These are phyloP conservation scores for Malania oleifera DNA, from an alignment of 164 flowering plant species.

Conservation along the genomic window DNA sequence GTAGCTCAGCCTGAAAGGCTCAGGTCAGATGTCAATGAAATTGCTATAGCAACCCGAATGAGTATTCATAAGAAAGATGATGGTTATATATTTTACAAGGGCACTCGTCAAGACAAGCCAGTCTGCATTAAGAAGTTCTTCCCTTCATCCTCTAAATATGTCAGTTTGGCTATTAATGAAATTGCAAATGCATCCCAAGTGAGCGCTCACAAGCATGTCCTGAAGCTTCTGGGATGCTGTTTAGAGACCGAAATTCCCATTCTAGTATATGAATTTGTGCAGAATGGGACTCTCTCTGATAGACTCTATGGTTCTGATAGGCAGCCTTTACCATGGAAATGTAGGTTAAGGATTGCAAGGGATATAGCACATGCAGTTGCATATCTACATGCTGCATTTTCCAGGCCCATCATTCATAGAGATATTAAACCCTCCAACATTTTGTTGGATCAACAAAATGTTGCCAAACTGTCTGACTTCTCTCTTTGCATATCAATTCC, in stretches of 20 bases:
- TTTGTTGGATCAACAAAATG: slow-evolving; percentile 13
- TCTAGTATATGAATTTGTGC: slow-evolving; percentile 16
- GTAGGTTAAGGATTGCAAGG: slow-evolving; percentile 12
- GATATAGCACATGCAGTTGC: slow-evolving; percentile 15
- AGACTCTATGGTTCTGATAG: not conserved
- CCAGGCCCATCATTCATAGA: slow-evolving; percentile 13
- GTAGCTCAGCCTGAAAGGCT: too few relatives aligned
- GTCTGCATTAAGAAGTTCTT: slow-evolving; percentile 8
- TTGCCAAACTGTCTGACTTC: slow-evolving; percentile 15
- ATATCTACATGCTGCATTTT: slow-evolving; percentile 20
- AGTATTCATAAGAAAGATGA: too few relatives aligned
- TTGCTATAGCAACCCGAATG: too few relatives aligned
- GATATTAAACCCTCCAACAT: slow-evolving; percentile 6
- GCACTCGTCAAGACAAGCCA: not conserved
- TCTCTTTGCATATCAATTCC: slow-evolving; percentile 3
- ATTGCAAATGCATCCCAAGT: slow-evolving; percentile 13
- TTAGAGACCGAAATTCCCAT: slow-evolving; percentile 12
- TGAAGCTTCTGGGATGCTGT: slow-evolving; percentile 25
- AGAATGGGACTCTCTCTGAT: not conserved
- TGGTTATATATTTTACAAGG: slow-evolving; percentile 1
- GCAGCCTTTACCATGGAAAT: slow-evolving; percentile 3
- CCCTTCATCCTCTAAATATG: too few relatives aligned
- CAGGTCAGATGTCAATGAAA: too few relatives aligned
- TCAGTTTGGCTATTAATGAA: not conserved
- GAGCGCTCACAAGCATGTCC: slow-evolving; percentile 15